A percentile compares a stretch with the other conserved stretches of the same genome.
These are phyloP conservation scores for Irpex sp. DNA, from an alignment of 1,284 basidiomycete species.

Conservation along the genomic window DNA sequence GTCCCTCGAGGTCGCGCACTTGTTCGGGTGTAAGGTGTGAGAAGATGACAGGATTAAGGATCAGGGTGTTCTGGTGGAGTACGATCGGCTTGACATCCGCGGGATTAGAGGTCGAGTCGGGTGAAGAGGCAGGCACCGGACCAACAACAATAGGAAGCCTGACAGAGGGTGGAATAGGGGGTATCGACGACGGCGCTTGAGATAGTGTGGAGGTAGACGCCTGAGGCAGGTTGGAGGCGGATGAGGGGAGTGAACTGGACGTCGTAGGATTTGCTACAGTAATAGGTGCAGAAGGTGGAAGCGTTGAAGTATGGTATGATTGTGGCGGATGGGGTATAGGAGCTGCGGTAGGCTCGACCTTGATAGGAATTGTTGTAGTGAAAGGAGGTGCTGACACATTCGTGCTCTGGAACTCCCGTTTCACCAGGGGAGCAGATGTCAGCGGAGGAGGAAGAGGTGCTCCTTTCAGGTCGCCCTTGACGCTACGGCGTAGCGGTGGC, in stretches of 20 bases:
- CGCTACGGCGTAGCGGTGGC: constrained; percentile 61
- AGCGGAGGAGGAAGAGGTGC: constrained; percentile 61
- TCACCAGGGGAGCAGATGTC: constrained; percentile 55
- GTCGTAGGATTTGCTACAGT: background rate
- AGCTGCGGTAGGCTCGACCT: constrained; percentile 11
- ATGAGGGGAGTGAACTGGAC: background rate
- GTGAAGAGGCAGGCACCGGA: constrained; percentile 39
- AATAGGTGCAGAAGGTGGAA: constrained; percentile 10
- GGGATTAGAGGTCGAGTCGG: constrained; percentile 26
- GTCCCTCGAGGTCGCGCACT: constrained; percentile 71
- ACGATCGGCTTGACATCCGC: constrained; percentile 66
- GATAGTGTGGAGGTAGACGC: constrained; percentile 19
- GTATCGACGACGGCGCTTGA: constrained; percentile 23
- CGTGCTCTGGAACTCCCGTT: constrained; percentile 20
- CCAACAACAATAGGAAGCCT: constrained; percentile 62
- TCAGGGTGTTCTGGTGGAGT: constrained; percentile 80
- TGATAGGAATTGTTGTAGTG: constrained; percentile 12
- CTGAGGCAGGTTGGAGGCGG: constrained; percentile 13
- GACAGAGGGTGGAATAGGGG: constrained; percentile 35
- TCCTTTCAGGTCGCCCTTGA: constrained; percentile 54
- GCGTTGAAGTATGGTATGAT: constrained; percentile 10
- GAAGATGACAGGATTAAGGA: constrained; percentile 84
- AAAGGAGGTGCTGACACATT: background rate
- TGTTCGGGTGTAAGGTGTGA: constrained; percentile 73
- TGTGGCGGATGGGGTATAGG: constrained; percentile 15